Conservation (phyloP, 805 yeast species). For the Myxozyma neotropica region DNA sequence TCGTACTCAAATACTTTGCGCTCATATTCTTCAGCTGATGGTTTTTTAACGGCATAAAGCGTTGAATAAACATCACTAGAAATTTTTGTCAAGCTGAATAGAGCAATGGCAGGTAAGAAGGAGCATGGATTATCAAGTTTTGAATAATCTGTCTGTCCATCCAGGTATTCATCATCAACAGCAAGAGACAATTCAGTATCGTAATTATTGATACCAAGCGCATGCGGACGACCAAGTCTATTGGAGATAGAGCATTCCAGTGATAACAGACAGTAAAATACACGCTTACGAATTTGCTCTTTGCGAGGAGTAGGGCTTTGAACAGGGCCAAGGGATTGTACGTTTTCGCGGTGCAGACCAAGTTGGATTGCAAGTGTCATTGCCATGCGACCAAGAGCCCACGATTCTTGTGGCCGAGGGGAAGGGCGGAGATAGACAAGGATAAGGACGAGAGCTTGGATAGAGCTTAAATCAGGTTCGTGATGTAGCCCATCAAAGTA, state of each 20-base stretch:
- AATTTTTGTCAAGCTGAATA: slow-evolving; percentile 19
- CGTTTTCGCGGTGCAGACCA: slow-evolving; percentile 25
- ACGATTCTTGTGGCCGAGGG: slow-evolving; percentile 25
- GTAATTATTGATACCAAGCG: slow-evolving; percentile 8
- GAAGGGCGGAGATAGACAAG: slow-evolving; percentile 24
- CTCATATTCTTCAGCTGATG: slow-evolving; percentile 26
- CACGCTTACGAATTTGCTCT: slow-evolving; percentile 24
- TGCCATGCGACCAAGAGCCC: slow-evolving; percentile 26
- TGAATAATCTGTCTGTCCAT: slow-evolving; percentile 8
- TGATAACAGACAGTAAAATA: slow-evolving; percentile 25
- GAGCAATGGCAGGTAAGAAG: slow-evolving; percentile 24
- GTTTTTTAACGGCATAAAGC: slow-evolving; percentile 22
- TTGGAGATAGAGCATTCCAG: slow-evolving; percentile 19
- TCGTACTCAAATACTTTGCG: slow-evolving; percentile 22
- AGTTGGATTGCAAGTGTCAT: slow-evolving; percentile 29
- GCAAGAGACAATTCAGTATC: slow-evolving; percentile 25
- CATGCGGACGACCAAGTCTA: slow-evolving; percentile 26
- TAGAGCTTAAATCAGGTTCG: slow-evolving; percentile 13
- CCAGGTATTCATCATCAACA: slow-evolving; percentile 26
- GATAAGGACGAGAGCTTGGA: slow-evolving; percentile 25
- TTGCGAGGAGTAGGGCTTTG: slow-evolving; percentile 8
- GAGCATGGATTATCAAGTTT: slow-evolving; percentile 11
- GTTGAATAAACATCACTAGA: slow-evolving; percentile 23
- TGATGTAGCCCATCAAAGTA: slow-evolving; percentile 15
- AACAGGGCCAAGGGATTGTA: slow-evolving; percentile 5